Base-by-base conservation (phyloP, 2,329 filamentous ascomycete species). In the Colletotrichum lupini region DNA sequence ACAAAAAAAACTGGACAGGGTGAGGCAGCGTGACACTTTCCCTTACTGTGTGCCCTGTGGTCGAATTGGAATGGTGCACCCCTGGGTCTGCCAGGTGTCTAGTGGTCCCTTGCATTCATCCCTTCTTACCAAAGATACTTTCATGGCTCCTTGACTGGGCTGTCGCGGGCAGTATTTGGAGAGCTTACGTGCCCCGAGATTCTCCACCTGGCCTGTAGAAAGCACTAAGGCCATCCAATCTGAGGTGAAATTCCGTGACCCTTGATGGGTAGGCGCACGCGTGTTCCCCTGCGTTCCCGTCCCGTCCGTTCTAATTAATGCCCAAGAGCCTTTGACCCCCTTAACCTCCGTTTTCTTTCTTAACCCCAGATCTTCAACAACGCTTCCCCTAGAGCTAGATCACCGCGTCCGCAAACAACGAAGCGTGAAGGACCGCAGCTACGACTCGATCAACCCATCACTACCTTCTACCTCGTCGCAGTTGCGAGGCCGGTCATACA, bases 201-300 rank as follows among this genome's bases (percentile, higher is more conserved):
- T 57, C 62, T 57, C 62, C 62, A 65, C 62, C 52, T 65, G 52
- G 62, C 62, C 52, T 65, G 32, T 37, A 37, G 26, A 65, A 37
- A 35, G 9, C 32, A 37, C 62, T 28, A 65, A 37, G 24, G 49
- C n/a, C 68, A 59, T 63, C 28, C 30, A 72, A 63, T 63, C 58
- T 68, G 57, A 65, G 46, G 56, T 57, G 49, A 68, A 63, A 72
- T 58, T 69, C 58, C 32, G 42, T 56, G 55, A 60, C 59, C 66
- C 24, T 64, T 73, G 70, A 70, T 69, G 69, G 70, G 70, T 69
- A 73, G 70, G 70, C 64, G 70, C 59, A 73, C 70, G 70, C 70
- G 70, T 73, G 24, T 69, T 73, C 70, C 65, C 69, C 66, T 72
- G 58, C 69, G 66, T 72, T 72, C 65, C 65, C 65, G 30, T 72